Evolutionary conservation across 2,329 filamentous ascomycete species (phyloP), one percentile per base, ranked within the genome.

Genomic region (Alternaria incomplexa): DNA sequence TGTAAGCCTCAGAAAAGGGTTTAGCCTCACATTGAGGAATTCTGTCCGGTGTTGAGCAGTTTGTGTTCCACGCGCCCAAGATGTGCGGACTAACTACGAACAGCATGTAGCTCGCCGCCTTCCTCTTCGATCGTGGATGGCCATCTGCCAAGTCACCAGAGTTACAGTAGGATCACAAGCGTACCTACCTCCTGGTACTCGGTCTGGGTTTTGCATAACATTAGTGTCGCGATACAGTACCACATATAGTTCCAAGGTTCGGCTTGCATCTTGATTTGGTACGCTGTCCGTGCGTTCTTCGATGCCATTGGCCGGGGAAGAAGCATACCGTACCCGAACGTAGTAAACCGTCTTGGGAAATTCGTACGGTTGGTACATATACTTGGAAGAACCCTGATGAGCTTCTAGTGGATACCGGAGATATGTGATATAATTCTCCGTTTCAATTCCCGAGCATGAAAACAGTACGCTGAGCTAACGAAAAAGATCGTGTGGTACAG

Each of bases 111-210:
- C 43, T 62, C 59, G 55, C 28, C n/a, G 59, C 55, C 55, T 58
- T 62, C 59, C 55, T 43, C 6, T 62, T 62, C 48, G 13, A 58
- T 58, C 23, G 47, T 53, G 45, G 23, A 26, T n/a, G 23, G 30
- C 58, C 25, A 58, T 48, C 30, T 53, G 59, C 48, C 59, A 58
- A 62, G 55, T 22, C n/a, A 17, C 25, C 26, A 46, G 13, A 44
- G 17, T 54, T 46, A 22, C 53, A 50, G 53, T 47, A 30, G 58
- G 48, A 51, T 36, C 15, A 17, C 51, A 59, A 62, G 56, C 56
- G 60, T 60, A 59, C 44, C 60, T 50, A 62, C n/a, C 32, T 59
- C 56, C 60, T 50, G 60, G 56, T 36, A 55, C 22, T 59, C 44
- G 46, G 44, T 36, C 50, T 50, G 50, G 60, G 48, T 32, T 59